phyloP scores from a whole-genome alignment of 495 filamentous ascomycete genomes.

The Pyronema domesticum region DNA sequence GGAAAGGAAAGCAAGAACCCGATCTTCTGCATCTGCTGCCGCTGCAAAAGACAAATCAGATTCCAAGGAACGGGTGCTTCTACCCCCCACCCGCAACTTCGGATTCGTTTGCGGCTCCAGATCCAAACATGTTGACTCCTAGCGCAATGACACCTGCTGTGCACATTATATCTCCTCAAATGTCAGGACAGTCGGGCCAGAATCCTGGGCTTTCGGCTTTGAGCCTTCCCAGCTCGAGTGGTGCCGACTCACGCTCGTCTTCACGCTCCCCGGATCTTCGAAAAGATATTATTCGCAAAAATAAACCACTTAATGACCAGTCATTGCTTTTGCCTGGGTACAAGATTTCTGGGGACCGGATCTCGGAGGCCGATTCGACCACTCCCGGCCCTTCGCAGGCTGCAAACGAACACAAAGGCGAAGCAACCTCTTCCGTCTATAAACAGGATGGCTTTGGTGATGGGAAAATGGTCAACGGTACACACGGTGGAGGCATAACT shows the following conservation, averaged over 20 bases:
- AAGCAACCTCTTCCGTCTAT: conserved; percentile 14
- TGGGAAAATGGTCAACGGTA: conserved; percentile 9
- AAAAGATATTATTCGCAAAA: conserved; percentile 12
- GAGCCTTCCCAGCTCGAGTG: too few relatives aligned
- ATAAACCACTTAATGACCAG: conserved; percentile 16
- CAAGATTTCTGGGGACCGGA: conserved; percentile 14
- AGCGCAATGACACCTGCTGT: background rate
- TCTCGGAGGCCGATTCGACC: conserved; percentile 19
- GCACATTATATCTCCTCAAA: background rate
- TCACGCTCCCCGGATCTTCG: background rate
- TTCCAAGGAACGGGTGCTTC: background rate
- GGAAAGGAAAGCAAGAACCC: background rate
- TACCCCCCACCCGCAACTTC: conserved; percentile 2
- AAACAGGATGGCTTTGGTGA: conserved; percentile 16
- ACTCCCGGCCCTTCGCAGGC: conserved; percentile 18
- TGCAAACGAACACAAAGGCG: conserved; percentile 8
- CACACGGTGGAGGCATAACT: conserved; percentile 15
- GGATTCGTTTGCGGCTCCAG: background rate
- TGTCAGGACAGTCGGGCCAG: background rate
- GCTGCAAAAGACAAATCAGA: background rate
- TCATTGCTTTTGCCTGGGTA: conserved; percentile 20
- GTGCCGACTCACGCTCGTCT: too few relatives aligned
- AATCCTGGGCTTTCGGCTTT: background rate
- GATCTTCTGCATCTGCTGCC: background rate
- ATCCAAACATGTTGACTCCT: conserved; percentile 1